Conservation (phyloP, 106 monocot species). For the Apostasia shenzhenica region DNA sequence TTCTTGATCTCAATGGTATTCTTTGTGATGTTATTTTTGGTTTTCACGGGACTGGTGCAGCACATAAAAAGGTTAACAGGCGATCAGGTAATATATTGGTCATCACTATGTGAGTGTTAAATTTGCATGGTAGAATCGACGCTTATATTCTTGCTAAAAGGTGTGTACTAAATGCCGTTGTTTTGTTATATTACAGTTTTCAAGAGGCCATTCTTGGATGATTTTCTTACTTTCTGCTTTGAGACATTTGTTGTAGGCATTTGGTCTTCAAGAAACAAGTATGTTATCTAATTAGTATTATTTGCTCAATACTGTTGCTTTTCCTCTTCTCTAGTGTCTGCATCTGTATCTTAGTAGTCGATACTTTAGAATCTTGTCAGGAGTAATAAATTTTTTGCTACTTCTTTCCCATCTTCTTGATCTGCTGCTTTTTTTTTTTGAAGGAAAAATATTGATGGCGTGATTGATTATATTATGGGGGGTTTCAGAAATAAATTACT, state of each 20-base stretch:
- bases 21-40: constrained; percentile 53
- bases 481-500: constrained; percentile 39
- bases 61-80: constrained; percentile 27
- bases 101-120: background rate
- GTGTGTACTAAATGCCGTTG: constrained; percentile 4
- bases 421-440: constrained; percentile 9
- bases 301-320: background rate
- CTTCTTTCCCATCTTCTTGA: background rate
- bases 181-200: constrained; percentile 42
- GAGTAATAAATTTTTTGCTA: background rate
- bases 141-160: background rate
- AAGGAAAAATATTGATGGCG: constrained; percentile 50
- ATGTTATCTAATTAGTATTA: constrained; percentile 8
- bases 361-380: too few relatives aligned
- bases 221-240: constrained; percentile 88
- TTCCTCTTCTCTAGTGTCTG: background rate
- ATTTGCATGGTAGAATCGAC: background rate
- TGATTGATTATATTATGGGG: constrained; percentile 57
- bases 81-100: constrained; percentile 33
- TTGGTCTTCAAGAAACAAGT: constrained; percentile 87
- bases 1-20: constrained; percentile 91
- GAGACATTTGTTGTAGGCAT: constrained; percentile 64
- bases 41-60: constrained; percentile 4
- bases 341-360: background rate
- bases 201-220: constrained; percentile 84